A percentile compares a stretch with the other conserved stretches of the same genome.
These are phyloP conservation scores for Nakazawaea pomicola DNA, from an alignment of 805 yeast genomes.

Conservation along the genomic window DNA sequence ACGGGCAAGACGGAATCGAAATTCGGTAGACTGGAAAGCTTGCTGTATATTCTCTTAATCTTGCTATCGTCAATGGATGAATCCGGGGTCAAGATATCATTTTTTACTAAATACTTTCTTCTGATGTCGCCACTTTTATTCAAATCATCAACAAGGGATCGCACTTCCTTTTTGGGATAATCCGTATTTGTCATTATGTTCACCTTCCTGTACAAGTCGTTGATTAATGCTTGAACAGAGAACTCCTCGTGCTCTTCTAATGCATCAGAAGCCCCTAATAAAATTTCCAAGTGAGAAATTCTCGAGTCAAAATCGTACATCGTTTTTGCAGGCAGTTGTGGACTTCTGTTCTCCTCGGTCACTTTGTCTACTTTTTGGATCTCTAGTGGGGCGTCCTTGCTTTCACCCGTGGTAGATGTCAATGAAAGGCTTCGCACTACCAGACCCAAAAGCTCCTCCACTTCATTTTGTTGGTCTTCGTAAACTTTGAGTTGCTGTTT, in stretches of 20 bases:
- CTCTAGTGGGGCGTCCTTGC: neutral
- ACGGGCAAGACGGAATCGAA: constrained; percentile 16
- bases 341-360: neutral
- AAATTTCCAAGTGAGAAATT: constrained; percentile 13
- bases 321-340: neutral
- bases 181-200: constrained; percentile 18
- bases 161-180: constrained; percentile 14
- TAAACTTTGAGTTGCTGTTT: neutral
- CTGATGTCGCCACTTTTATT: constrained; percentile 10
- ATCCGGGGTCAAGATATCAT: neutral
- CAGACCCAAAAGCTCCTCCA: neutral
- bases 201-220: constrained; percentile 21
- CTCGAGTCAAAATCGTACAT: constrained; percentile 14
- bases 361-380: constrained; percentile 7
- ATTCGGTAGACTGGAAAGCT: constrained; percentile 17
- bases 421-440: constrained; percentile 5
- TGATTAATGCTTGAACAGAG: constrained; percentile 20
- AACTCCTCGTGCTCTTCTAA: neutral
- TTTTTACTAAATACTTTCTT: constrained; percentile 11
- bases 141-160: constrained; percentile 14
- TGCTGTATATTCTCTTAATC: constrained; percentile 17
- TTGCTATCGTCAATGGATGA: constrained; percentile 16
- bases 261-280: constrained; percentile 13
- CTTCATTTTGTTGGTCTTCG: neutral
- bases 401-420: neutral